These are phyloP conservation scores for Blakeslea trispora DNA, from an alignment of 371 early-diverging fungal species.

Conservation along the genomic window DNA sequence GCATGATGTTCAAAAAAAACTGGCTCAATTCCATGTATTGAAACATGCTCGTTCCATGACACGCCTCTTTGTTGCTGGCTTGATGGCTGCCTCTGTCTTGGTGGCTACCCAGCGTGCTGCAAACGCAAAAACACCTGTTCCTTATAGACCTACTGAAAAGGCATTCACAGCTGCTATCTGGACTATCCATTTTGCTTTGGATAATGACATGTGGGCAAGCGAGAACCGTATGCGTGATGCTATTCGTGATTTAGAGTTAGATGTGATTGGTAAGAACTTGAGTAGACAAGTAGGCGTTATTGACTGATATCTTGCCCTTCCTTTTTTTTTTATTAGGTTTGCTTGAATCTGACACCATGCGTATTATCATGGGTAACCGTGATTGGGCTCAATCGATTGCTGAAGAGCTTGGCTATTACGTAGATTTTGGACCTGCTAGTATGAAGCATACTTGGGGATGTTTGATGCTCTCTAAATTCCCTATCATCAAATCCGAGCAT, in stretches of 20 bases:
- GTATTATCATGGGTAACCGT: slow-evolving; percentile 87
- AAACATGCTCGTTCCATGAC: slow-evolving; percentile 42
- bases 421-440: slow-evolving; percentile 81
- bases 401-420: slow-evolving; percentile 76
- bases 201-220: slow-evolving; percentile 83
- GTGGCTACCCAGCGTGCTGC: slow-evolving; percentile 35
- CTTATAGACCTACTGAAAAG: slow-evolving; percentile 65
- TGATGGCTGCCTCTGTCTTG: slow-evolving; percentile 36
- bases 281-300: neutral
- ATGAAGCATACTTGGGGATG: slow-evolving; percentile 90
- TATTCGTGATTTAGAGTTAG: slow-evolving; percentile 75
- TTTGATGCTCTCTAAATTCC: slow-evolving; percentile 83
- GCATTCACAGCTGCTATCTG: slow-evolving; percentile 82
- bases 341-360: slow-evolving; percentile 78
- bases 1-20: slow-evolving; percentile 25
- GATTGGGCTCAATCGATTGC: slow-evolving; percentile 82
- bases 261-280: slow-evolving; percentile 69
- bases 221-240: slow-evolving; percentile 74
- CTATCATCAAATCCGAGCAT: slow-evolving; percentile 71
- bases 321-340: slow-evolving; percentile 44
- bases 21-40: slow-evolving; percentile 38
- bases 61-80: slow-evolving; percentile 28
- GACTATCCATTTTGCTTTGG: slow-evolving; percentile 87
- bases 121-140: slow-evolving; percentile 51
- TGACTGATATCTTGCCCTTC: too few relatives aligned